Evolutionary conservation across 495 filamentous ascomycete species (phyloP), one percentile per base, ranked within the genome.

Genomic region (Neurospora terricola): DNA sequence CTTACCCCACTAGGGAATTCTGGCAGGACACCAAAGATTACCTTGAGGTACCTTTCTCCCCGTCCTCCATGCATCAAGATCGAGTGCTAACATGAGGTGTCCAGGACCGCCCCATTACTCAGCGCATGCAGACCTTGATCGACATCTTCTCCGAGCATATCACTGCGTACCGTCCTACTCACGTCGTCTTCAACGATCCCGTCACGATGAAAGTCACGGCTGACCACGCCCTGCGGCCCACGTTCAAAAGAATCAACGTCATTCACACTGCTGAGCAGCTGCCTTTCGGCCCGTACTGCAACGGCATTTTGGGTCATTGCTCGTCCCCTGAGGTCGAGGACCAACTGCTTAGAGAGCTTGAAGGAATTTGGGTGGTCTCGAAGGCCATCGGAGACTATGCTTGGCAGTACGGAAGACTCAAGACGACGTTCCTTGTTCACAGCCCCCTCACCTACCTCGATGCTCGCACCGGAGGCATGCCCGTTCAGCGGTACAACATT

Each of bases 201-300:
- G 69, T 80, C 37, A 80, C 79, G 5, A 78, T 81, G 78, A 81
- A 80, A 38, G 16, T 77, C 40, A 76, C 79, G 6, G 72, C 48
- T 21, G 18, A 21, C 42, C 74, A 78, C 69, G 45, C 42, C 0
- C 10, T 30, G 5, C 71, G 74, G 9, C 1, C 30, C 23, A 70
- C 11, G 23, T 78, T 80, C 72, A 78, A 78, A 48, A 73, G 79
- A 9, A 48, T 80, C 30, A 73, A 72, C 34, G 74, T 81, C 40
- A 77, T 81, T n/a, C 79, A 81, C 73, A 76, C 78, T 5, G 79
- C 78, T 5, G 79, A 81, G 40, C 78, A 80, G 73, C 73, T 81
- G 2, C 79, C 79, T 5, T 81, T 81, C 40, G 79, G 79, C 4
- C 79, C 79, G 12, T 80, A 74, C 36, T 70, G 70, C 37, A 72